A percentile compares a stretch with the other conserved stretches of the same genome.
These are phyloP conservation scores for Neurospora sp. DNA, from an alignment of 495 filamentous ascomycete species.

Conservation along the genomic window DNA sequence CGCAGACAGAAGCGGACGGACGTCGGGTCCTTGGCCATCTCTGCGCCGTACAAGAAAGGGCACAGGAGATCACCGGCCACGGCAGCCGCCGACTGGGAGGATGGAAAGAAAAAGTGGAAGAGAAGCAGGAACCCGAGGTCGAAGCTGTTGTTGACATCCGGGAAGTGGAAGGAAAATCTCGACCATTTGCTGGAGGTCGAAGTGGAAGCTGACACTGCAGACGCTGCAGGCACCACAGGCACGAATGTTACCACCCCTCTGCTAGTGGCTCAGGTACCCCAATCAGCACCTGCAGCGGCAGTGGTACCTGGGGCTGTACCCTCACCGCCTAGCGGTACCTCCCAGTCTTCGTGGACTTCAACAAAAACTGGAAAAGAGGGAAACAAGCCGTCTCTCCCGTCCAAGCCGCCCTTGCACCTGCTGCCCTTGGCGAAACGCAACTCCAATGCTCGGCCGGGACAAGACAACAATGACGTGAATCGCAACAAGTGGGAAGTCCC, in stretches of 20 bases:
- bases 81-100: neutral
- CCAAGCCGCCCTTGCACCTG: neutral
- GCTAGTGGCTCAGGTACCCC: neutral
- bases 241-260: neutral
- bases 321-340: neutral
- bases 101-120: neutral
- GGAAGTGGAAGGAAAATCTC: neutral
- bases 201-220: neutral
- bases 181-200: neutral
- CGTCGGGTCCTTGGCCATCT: neutral
- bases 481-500: neutral
- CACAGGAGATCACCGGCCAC: neutral
- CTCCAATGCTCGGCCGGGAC: conserved; percentile 4
- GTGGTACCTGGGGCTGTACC: neutral
- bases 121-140: neutral
- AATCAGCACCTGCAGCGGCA: neutral
- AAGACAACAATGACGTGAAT: conserved; percentile 2
- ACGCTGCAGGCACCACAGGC: conserved; percentile 1
- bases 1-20: neutral
- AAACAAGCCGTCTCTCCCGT: neutral
- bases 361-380: neutral
- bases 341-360: neutral
- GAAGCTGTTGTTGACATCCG: neutral
- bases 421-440: conserved; percentile 5
- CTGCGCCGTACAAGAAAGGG: neutral